A percentile compares a stretch with the other conserved stretches of the same genome.
Evolutionary conservation across 208 protist species (phyloP).

Genomic region (Naegleria gruberi): DNA sequence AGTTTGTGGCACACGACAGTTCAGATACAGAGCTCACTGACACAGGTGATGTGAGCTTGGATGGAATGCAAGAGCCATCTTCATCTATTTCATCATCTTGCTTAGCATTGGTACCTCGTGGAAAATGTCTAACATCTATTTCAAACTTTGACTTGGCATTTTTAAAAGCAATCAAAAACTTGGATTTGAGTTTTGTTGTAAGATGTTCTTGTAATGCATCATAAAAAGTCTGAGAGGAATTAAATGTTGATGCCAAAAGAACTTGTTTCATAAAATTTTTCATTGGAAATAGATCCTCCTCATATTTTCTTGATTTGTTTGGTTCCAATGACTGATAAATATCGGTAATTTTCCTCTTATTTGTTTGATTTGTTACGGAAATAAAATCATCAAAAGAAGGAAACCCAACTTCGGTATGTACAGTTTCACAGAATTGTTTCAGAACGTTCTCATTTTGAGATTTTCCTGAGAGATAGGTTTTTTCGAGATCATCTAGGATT

Average conservation of each 20-base stretch:
- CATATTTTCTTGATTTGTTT: not conserved
- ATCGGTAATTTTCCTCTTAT: not conserved
- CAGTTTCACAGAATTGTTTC: not conserved
- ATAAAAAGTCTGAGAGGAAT: not conserved
- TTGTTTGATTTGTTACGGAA: not conserved
- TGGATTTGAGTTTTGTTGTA: not conserved
- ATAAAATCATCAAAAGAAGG: not conserved
- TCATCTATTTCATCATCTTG: not conserved
- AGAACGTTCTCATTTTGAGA: not conserved
- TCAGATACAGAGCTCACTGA: not conserved
- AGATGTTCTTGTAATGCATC: not conserved
- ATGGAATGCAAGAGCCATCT: not conserved
- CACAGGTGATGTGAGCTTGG: not conserved
- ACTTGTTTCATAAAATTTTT: not conserved
- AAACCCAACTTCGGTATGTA: not conserved
- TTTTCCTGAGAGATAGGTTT: not conserved
- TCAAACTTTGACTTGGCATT: not conserved
- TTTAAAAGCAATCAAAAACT: too few relatives aligned
- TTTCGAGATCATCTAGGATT: not conserved
- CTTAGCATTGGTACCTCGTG: not conserved
- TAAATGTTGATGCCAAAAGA: not conserved
- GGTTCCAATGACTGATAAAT: not conserved
- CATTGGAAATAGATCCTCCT: not conserved
- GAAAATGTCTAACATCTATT: not conserved
- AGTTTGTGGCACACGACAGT: not conserved